Conservation (phyloP, 2,329 filamentous ascomycete genomes). For the Stylonectria norvegica region DNA sequence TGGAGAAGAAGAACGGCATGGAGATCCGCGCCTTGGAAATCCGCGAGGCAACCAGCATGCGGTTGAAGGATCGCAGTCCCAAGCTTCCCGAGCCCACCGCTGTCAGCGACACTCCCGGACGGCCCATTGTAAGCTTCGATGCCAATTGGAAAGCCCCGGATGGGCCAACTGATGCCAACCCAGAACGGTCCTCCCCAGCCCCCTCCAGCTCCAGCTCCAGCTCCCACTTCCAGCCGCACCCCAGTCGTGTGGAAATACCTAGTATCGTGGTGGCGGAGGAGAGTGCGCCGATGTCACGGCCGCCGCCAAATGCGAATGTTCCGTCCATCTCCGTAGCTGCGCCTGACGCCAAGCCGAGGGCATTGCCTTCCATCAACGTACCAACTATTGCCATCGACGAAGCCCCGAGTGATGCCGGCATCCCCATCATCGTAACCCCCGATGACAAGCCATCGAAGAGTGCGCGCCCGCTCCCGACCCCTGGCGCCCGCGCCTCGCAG, state of each 20-base stretch:
- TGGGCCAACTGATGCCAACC: constrained; percentile 64
- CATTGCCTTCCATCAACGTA: constrained; percentile 38
- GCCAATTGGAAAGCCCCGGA: constrained; percentile 74
- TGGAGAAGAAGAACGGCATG: constrained; percentile 69
- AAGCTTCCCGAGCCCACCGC: constrained; percentile 85
- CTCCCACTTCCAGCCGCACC: neutral
- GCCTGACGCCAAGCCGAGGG: constrained; percentile 20
- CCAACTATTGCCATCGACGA: constrained; percentile 44
- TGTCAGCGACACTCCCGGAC: constrained; percentile 84
- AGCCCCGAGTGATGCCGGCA: constrained; percentile 13
- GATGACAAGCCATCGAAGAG: constrained; percentile 30
- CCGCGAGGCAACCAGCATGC: constrained; percentile 85
- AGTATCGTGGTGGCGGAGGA: constrained; percentile 53
- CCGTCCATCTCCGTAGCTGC: constrained; percentile 37
- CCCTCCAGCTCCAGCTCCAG: constrained; percentile 20
- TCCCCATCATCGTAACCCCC: constrained; percentile 48
- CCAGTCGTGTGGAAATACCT: constrained; percentile 44
- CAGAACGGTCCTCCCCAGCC: constrained; percentile 37
- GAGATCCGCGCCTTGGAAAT: constrained; percentile 88
- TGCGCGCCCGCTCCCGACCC: constrained; percentile 43
- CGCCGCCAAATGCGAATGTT: constrained; percentile 29
- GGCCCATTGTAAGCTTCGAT: constrained; percentile 97
- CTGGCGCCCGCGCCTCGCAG: constrained; percentile 39
- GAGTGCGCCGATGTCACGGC: constrained; percentile 33
- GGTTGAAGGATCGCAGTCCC: constrained; percentile 76